A percentile compares a stretch with the other conserved stretches of the same genome.
phyloP scores from a whole-genome alignment of 805 yeast species.

The Isabelozyma heimii region DNA sequence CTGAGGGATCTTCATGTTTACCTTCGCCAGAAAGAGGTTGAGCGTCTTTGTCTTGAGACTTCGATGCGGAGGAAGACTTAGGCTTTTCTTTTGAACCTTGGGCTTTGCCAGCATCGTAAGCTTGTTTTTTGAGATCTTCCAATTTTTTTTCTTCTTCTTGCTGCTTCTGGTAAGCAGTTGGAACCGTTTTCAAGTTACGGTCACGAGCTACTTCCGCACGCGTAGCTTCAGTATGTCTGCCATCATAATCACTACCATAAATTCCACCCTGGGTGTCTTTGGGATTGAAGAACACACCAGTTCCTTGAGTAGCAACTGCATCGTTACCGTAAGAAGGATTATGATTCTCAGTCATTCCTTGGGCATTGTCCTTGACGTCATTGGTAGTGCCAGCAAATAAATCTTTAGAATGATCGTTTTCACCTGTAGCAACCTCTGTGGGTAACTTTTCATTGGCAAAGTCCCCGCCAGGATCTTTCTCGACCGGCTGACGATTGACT shows the following conservation, averaged over 20 bases:
- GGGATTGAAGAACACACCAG: conserved; percentile 33
- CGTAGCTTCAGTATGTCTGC: conserved; percentile 20
- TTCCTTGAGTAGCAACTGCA: conserved; percentile 24
- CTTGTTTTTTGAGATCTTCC: conserved; percentile 9
- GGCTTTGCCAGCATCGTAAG: not conserved
- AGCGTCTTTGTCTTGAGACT: not conserved
- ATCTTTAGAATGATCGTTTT: not conserved
- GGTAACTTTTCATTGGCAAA: conserved; percentile 31
- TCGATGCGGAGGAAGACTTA: too few species aligned
- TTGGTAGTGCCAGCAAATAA: not conserved
- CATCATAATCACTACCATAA: conserved; percentile 10
- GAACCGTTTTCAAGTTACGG: conserved; percentile 20
- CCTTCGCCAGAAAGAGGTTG: conserved; percentile 6
- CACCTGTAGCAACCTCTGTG: conserved; percentile 12
- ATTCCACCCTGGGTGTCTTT: conserved; percentile 35
- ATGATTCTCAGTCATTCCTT: conserved; percentile 11
- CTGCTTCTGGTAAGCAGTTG: conserved; percentile 14
- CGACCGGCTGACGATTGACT: conserved; percentile 25
- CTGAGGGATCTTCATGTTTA: conserved; percentile 15
- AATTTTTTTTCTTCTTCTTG: conserved; percentile 9
- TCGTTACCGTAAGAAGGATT: conserved; percentile 27
- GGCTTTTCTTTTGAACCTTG: not conserved
- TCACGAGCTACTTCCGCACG: conserved; percentile 13
- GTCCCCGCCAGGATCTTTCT: conserved; percentile 28
- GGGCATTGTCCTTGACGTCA: not conserved